Evolutionary conservation across 1,284 basidiomycete species (phyloP).

Genomic region (Fomitiporia mediterranea): DNA sequence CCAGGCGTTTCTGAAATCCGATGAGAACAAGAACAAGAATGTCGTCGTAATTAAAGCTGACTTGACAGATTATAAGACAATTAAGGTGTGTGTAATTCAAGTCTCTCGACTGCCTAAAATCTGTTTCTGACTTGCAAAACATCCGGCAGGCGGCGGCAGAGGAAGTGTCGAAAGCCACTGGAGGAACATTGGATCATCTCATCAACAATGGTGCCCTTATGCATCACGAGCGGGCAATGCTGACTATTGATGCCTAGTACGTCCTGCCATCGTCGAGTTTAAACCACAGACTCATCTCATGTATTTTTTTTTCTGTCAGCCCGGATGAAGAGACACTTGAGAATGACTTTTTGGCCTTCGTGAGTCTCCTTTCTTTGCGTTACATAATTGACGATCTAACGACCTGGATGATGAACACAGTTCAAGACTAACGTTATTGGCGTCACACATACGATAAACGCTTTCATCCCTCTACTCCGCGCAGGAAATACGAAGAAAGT

Average conservation of each 20-base stretch:
- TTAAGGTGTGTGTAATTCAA: slow-evolving; percentile 23
- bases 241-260: slow-evolving; percentile 24
- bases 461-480: slow-evolving; percentile 26
- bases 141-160: slow-evolving; percentile 21
- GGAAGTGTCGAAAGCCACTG: slow-evolving; percentile 28
- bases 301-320: background rate
- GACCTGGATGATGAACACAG: background rate
- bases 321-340: slow-evolving; percentile 23
- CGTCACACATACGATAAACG: slow-evolving; percentile 24
- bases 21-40: too few relatives aligned
- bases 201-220: slow-evolving; percentile 32
- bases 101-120: background rate
- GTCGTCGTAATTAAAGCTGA: slow-evolving; percentile 32
- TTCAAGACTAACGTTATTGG: slow-evolving; percentile 27
- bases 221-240: background rate
- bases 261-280: background rate
- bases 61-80: slow-evolving; percentile 27
- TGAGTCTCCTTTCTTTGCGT: too few relatives aligned
- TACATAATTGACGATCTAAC: background rate
- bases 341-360: slow-evolving; percentile 25
- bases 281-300: background rate
- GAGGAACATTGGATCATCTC: slow-evolving; percentile 31
- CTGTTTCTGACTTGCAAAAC: background rate
- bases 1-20: slow-evolving; percentile 19
- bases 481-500: slow-evolving; percentile 25